These are phyloP conservation scores for Solanum microdontum DNA, from an alignment of 257 asterid genomes.

Conservation along the genomic window DNA sequence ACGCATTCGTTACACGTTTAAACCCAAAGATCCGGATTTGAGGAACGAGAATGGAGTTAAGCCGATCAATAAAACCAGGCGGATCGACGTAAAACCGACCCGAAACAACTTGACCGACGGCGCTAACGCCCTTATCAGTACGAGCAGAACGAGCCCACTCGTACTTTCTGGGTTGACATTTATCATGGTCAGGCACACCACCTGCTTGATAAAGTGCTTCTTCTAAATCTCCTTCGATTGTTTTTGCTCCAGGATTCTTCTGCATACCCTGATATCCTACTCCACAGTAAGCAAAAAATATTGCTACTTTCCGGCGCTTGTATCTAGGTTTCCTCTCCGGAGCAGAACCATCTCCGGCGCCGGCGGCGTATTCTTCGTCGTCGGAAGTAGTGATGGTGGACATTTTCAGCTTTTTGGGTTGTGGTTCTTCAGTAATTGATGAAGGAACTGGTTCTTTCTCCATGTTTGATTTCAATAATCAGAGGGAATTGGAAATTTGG, in stretches of 20 bases:
- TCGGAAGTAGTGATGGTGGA: constrained; percentile 55
- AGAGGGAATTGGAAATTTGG: background rate
- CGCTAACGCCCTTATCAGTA: constrained; percentile 97
- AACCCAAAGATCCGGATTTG: constrained; percentile 80
- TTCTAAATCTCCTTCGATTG: constrained; percentile 94
- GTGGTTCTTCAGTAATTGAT: constrained; percentile 24
- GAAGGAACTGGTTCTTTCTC: constrained; percentile 16
- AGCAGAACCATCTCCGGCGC: background rate
- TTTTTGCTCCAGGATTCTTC: constrained; percentile 94
- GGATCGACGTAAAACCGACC: constrained; percentile 85
- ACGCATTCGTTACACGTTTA: constrained; percentile 60
- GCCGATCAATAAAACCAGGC: constrained; percentile 69
- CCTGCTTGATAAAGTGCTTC: constrained; percentile 73
- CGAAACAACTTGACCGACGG: constrained; percentile 93
- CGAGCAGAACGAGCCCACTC: constrained; percentile 96
- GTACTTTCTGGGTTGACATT: constrained; percentile 44
- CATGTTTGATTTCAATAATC: constrained; percentile 5
- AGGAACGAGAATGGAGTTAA: constrained; percentile 45
- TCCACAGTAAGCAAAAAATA: constrained; percentile 88
- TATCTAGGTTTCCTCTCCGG: constrained; percentile 31
- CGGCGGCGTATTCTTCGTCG: constrained; percentile 26
- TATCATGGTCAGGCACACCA: constrained; percentile 73
- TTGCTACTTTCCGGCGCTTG: constrained; percentile 89
- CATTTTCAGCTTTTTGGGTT: constrained; percentile 63
- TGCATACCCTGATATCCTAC: constrained; percentile 98